Evolutionary conservation across 768 basidiomycete genomes (phyloP), one percentile per base, ranked within the genome.

Genomic region (Phlegmacium glaucopus): DNA sequence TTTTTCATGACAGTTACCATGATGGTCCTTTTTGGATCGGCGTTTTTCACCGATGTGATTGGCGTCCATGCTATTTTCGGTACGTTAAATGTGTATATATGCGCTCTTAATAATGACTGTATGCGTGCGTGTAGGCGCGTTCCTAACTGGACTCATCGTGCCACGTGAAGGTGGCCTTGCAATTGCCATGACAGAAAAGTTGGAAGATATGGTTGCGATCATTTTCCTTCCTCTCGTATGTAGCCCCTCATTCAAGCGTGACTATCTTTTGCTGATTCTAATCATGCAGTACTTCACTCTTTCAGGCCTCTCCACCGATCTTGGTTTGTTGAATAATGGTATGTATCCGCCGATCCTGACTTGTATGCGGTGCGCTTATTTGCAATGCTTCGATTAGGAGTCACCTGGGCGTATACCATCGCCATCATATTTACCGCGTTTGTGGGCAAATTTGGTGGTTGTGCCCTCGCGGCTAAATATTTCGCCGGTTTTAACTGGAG

Each of bases 171-270:
- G 90, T 3, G 87, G 87, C 3, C 82, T 99, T 29, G 82, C 87
- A 0, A 90, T 94, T 43, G 75, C 84, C 0, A 70, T 98, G n/a
- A 93, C 90, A 0, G 91, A 95, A 57, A 97, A 95, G 60, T 70
- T 98, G n/a, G 96, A 99, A 68, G 95, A 97, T 67, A 83, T 95
- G 78, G 89, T 94, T 2, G 69, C 89, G 0, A 85, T 94, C 49
- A 83, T 94, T 37, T 94, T 96, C 68, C 69, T 96, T 10, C 94
- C 94, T 4, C 70, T 95, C 42, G 89, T 90, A 59, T 51, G 75
- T 64, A 9, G 32, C 15, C 13, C 42, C 26, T 3, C 1, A n/a
- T 26, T 15, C 12, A 27, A 9, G 9, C n/a, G 16, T 17, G 18
- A 17, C 11, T 29, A 22, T 40, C 12, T 2, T 8, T 44, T 16